phyloP scores from a whole-genome alignment of 495 filamentous ascomycete genomes.

The Cetradonia linearis region DNA sequence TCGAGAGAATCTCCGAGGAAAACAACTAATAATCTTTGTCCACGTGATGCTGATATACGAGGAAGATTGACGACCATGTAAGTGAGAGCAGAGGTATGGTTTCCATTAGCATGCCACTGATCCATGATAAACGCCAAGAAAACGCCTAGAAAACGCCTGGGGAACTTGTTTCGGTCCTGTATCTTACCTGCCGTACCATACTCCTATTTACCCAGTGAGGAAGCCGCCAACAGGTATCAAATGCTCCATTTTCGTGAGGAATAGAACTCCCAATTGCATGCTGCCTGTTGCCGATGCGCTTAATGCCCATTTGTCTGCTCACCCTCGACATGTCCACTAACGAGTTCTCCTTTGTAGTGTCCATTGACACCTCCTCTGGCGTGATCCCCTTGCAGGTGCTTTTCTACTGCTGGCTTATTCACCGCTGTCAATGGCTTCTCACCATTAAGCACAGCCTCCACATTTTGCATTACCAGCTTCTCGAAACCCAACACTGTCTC shows the following conservation, averaged over 20 bases:
- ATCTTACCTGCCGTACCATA: slow-evolving; percentile 5
- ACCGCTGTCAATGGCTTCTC: slow-evolving; percentile 52
- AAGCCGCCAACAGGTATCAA: not conserved
- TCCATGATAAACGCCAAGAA: not conserved
- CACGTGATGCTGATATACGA: not conserved
- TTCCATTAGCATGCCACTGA: slow-evolving; percentile 2
- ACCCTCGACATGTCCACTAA: not conserved
- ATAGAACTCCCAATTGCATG: not conserved
- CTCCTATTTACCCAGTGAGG: not conserved
- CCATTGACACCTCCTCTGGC: not conserved
- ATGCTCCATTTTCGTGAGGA: not conserved
- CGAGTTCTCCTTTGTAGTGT: not conserved
- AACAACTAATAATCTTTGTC: not conserved
- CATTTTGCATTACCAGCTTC: slow-evolving; percentile 61
- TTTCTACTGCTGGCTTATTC: slow-evolving; percentile 36
- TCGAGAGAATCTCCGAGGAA: not conserved
- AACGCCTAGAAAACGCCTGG: not conserved
- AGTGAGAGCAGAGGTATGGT: not conserved
- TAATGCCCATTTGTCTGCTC: slow-evolving; percentile 3
- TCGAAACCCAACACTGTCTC: slow-evolving; percentile 67
- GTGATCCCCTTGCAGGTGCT: not conserved
- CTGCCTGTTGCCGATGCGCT: not conserved
- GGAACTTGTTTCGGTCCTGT: not conserved
- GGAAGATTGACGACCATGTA: not conserved
- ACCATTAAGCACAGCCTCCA: slow-evolving; percentile 47